These are phyloP conservation scores for Auricularia cornea DNA, from an alignment of 768 basidiomycete species.

Conservation along the genomic window DNA sequence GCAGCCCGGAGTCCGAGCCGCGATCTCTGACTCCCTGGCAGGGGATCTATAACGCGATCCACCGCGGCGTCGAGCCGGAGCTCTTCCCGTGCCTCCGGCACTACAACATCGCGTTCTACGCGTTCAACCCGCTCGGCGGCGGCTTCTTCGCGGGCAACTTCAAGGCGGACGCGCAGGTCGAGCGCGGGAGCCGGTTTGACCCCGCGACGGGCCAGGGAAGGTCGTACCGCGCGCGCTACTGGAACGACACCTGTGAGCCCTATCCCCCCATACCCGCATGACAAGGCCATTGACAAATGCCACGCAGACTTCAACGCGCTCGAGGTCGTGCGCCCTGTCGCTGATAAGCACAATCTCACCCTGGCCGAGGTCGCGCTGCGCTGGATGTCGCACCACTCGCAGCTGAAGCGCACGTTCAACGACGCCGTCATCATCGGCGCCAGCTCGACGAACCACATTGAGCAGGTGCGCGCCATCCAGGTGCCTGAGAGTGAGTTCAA, in stretches of 20 bases:
- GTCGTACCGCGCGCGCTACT: conserved; percentile 35
- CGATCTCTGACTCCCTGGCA: background rate
- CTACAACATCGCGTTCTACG: conserved; percentile 30
- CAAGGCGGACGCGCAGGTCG: conserved; percentile 29
- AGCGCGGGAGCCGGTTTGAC: conserved; percentile 52
- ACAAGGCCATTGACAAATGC: background rate
- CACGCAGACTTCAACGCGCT: conserved; percentile 40
- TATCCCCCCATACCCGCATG: background rate
- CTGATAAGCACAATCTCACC: conserved; percentile 29
- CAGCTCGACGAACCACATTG: conserved; percentile 46
- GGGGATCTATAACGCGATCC: conserved; percentile 37
- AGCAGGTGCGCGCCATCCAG: conserved; percentile 27
- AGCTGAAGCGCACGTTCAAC: conserved; percentile 36
- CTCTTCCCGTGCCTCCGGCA: conserved; percentile 36
- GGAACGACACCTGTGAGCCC: conserved; percentile 15
- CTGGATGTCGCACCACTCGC: conserved; percentile 44
- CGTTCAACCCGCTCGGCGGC: conserved; percentile 31
- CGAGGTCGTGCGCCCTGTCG: conserved; percentile 33
- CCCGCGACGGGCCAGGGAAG: conserved; percentile 36
- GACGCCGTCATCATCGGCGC: conserved; percentile 58
- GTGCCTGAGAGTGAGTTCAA: background rate
- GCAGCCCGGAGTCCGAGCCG: conserved; percentile 1
- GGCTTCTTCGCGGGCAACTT: conserved; percentile 35
- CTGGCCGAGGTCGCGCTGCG: conserved; percentile 33
- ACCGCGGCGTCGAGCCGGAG: conserved; percentile 32